Base-by-base conservation (phyloP, 495 filamentous ascomycete genomes). In the Aspergillus olivimuriae region DNA sequence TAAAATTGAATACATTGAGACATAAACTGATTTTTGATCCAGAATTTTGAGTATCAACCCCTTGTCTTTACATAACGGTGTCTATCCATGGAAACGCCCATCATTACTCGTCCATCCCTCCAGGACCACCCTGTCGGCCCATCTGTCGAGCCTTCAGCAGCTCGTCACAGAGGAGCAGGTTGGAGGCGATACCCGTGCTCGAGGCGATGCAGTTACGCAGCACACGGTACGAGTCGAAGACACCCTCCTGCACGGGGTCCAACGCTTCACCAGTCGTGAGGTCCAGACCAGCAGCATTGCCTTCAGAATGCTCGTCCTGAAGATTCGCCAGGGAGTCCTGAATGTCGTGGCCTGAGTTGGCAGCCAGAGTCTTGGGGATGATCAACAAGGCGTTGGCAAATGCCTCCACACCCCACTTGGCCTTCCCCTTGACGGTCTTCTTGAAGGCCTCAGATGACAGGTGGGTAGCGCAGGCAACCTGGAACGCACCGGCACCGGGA, bases 141-240 rank as follows among this genome's bases (percentile, higher is more conserved):
- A 97, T 97, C 69, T 97, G 94, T 60, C 92, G 75, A 40, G 92
- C 92, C 75, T 99, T 99, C 44, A 99, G 70, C 65, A 99, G 74
- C 73, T 99, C 92, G 55, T 99, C 92, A 51, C 94, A 97, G 16
- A 99, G 77, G 48, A 99, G 73, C 17, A 99, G 77, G 68, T 99
- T 99, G 11, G 84, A 86, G 14, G 92, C 91, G 56, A 99, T 99
- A 31, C 92, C 88, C 8, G 89, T 84, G 63, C 90, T 92, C 22
- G 89, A 95, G 12, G 92, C 88, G 52, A 97, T 81, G 57, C 82
- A 87, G 66, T 97, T 96, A 44, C 92, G 76, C 50, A 99, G 62
- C 6, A 99, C 92, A 30, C 94, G 80, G 78, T 89, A 99, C 4
- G 89, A 95, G 60, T 99, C 92, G 56, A 88, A 99, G 2, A 99